phyloP scores from a whole-genome alignment of 2,329 filamentous ascomycete species.

The Sodiomyces alkalinus region DNA sequence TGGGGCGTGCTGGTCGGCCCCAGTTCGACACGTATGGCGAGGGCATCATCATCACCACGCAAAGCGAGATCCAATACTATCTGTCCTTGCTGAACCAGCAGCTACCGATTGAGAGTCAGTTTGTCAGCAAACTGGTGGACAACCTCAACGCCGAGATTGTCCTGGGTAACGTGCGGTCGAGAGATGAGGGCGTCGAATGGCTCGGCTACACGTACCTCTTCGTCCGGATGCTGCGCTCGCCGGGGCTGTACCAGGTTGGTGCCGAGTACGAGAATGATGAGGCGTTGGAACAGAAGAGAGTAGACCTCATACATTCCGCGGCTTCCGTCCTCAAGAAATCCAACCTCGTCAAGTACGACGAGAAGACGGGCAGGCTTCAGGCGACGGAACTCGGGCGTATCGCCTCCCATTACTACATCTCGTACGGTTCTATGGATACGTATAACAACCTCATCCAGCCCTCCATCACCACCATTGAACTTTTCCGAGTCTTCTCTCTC shows the following conservation, averaged over 20 bases:
- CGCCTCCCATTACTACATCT: constrained; percentile 97
- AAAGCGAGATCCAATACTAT: constrained; percentile 92
- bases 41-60: constrained; percentile 95
- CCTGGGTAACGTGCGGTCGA: constrained; percentile 75
- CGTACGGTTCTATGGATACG: constrained; percentile 87
- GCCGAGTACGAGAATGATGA: constrained; percentile 90
- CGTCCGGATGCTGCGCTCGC: constrained; percentile 91
- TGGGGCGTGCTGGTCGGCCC: constrained; percentile 88
- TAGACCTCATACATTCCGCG: constrained; percentile 93
- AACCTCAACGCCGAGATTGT: constrained; percentile 96
- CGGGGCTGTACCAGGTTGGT: constrained; percentile 87
- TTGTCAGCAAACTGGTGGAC: constrained; percentile 84
- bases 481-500: constrained; percentile 90
- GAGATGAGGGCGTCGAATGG: constrained; percentile 98
- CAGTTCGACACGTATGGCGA: constrained; percentile 97
- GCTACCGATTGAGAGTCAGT: constrained; percentile 90
- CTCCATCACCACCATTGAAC: constrained; percentile 81
- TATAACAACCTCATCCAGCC: constrained; percentile 95
- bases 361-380: constrained; percentile 77
- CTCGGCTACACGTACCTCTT: constrained; percentile 96
- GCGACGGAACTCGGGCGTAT: constrained; percentile 90
- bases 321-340: constrained; percentile 76
- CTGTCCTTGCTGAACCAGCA: constrained; percentile 94
- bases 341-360: constrained; percentile 86
- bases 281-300: constrained; percentile 84